Base-by-base conservation (phyloP, 2,329 filamentous ascomycete species). In the Plectosphaerella plurivora region DNA sequence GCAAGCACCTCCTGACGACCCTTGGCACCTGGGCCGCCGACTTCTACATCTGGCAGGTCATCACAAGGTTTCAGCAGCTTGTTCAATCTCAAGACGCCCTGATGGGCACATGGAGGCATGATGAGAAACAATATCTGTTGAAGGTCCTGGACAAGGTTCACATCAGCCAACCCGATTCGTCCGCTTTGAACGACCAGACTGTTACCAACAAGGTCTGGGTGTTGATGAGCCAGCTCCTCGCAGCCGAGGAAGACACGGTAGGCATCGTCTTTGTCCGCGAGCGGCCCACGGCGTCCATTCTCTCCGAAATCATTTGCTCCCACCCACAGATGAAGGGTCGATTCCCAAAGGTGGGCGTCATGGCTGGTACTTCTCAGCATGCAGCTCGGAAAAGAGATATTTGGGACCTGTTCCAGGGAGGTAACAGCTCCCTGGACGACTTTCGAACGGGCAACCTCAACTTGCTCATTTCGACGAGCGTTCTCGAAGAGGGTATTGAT, bases 21-120 rank as follows among this genome's bases (percentile, higher is more conserved):
- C 73, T 91, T 4, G 89, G 89, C 0, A 58, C 73, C 1, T 92
- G 87, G 86, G 86, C 86, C 1, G 78, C 79, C 0, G 84, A 91
- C 47, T 79, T 77, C 48, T 91, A 85, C 61, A 79, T 91, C 22
- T 67, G 68, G 49, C 71, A 71, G 37, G 75, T 77, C 4, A 69
- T 83, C 10, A 65, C 56, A 2, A 59, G 63, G 45, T 68, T 72
- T 50, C 49, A 60, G 58, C 44, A 44, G 62, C 52, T 53, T 57
- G 49, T 58, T 47, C 6, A 41, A 49, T 11, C 50, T 33, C 6
- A 55, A 59, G 11, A 68, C 52, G 53, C 63, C 12, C 52, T 63
- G 49, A 61, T 73, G n/a, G 65, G 73, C 20, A 64, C 66, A 1
- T 78, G 75, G 70, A 68, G 72, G 3, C 65, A 70, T 10, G 70